Evolutionary conservation across 2,329 filamentous ascomycete species (phyloP).

Genomic region (Diaporthe batatas): DNA sequence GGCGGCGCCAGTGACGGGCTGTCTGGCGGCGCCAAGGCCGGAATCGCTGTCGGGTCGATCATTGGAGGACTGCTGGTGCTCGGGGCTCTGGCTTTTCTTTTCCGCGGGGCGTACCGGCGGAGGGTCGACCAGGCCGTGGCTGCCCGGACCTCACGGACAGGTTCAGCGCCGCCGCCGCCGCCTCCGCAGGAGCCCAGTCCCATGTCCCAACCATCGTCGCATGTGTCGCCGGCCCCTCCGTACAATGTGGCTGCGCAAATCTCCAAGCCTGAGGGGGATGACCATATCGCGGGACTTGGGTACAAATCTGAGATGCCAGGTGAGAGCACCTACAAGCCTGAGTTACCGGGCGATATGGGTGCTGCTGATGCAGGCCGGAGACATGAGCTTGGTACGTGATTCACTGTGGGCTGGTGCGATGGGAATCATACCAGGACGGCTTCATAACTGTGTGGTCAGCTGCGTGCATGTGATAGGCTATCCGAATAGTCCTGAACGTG

Average conservation of each 20-base stretch:
- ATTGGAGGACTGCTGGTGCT: conserved; percentile 15
- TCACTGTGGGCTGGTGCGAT: background rate
- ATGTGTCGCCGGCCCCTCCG: background rate
- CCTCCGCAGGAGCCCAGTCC: conserved; percentile 19
- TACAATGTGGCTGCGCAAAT: background rate
- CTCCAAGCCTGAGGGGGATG: conserved; percentile 20
- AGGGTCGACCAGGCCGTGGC: conserved; percentile 19
- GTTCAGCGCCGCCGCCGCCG: background rate
- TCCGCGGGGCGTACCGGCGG: conserved; percentile 13
- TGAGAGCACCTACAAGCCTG: conserved; percentile 10
- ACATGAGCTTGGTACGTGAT: conserved; percentile 10
- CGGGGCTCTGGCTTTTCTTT: background rate
- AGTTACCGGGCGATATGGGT: conserved; percentile 11
- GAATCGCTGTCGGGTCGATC: conserved; percentile 25
- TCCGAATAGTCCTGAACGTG: background rate
- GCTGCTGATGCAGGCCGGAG: background rate
- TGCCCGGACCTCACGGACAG: background rate
- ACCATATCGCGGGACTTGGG: conserved; percentile 15
- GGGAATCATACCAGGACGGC: background rate
- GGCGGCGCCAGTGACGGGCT: background rate
- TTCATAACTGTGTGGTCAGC: background rate
- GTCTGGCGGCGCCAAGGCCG: conserved; percentile 10
- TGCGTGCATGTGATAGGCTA: background rate
- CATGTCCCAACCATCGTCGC: background rate
- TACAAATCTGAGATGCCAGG: conserved; percentile 27